Percentiles rank a stretch among this genome's conserved stretches.
phyloP scores from a whole-genome alignment of 441 rosid genomes.

The Viola pubescens region DNA sequence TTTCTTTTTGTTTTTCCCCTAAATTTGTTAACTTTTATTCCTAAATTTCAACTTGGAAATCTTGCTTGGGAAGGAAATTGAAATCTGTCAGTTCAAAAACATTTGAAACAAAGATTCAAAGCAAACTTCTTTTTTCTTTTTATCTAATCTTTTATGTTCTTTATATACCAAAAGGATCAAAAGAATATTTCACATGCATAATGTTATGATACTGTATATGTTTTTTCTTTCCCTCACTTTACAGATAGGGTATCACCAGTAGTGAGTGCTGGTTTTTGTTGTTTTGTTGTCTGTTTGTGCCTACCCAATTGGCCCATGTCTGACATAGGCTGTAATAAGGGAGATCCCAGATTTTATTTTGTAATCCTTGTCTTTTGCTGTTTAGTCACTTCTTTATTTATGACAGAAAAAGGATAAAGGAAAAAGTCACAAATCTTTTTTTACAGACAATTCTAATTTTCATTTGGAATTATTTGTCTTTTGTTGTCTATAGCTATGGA shows the following conservation, averaged over 20 bases:
- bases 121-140: constrained; percentile 25
- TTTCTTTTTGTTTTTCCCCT: not conserved
- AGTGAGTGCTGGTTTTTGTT: constrained; percentile 25
- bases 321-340: too few species aligned
- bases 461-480: constrained; percentile 22
- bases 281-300: constrained; percentile 24
- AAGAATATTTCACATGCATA: constrained; percentile 15
- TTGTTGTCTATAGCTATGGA: constrained; percentile 60
- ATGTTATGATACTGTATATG: constrained; percentile 16
- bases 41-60: constrained; percentile 2
- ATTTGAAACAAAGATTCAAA: constrained; percentile 30
- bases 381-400: too few species aligned
- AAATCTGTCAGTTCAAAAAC: constrained; percentile 1
- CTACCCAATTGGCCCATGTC: constrained; percentile 14
- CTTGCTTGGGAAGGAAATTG: constrained; percentile 10
- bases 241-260: constrained; percentile 25
- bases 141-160: constrained; percentile 8
- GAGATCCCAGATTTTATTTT: too few species aligned
- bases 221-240: constrained; percentile 17
- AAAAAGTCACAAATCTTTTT: constrained; percentile 1
- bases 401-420: too few species aligned
- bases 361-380: too few species aligned
- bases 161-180: constrained; percentile 6
- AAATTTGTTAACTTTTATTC: constrained; percentile 2
- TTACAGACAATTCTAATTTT: constrained; percentile 12